These are phyloP conservation scores for Penicillium coprophilum DNA, from an alignment of 495 filamentous ascomycete species.

Conservation along the genomic window DNA sequence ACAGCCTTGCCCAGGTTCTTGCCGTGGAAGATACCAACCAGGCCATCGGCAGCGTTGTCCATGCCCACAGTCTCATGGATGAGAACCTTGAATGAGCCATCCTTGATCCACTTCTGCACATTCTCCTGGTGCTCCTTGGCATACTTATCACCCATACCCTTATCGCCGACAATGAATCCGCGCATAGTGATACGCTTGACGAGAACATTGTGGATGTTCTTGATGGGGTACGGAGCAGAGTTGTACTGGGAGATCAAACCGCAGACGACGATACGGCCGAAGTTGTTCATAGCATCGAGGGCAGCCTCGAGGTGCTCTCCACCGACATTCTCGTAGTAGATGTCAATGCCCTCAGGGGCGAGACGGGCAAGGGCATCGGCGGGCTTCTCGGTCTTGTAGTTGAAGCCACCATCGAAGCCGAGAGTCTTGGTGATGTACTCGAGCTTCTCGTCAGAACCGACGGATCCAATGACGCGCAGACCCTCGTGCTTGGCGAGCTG, in stretches of 20 bases:
- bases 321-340: conserved; percentile 96
- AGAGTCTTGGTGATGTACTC: conserved; percentile 65
- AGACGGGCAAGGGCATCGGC: conserved; percentile 68
- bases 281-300: conserved; percentile 64
- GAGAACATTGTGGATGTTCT: conserved; percentile 58
- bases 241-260: conserved; percentile 84
- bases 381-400: conserved; percentile 74
- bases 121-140: conserved; percentile 75
- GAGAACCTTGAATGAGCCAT: conserved; percentile 75
- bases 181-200: conserved; percentile 60
- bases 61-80: conserved; percentile 73
- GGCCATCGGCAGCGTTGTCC: conserved; percentile 75
- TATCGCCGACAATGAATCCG: conserved; percentile 75
- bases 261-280: conserved; percentile 68
- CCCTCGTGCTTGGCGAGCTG: conserved; percentile 88
- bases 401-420: conserved; percentile 69
- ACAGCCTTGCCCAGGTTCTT: conserved; percentile 94
- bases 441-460: conserved; percentile 66
- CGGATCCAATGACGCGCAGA: conserved; percentile 77
- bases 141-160: conserved; percentile 69
- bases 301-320: conserved; percentile 83
- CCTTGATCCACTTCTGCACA: conserved; percentile 78
- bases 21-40: conserved; percentile 83
- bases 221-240: conserved; percentile 62
- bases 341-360: conserved; percentile 82